Evolutionary conservation across 768 basidiomycete genomes (phyloP), one percentile per base, ranked within the genome.

Genomic region (Hygrophorus pudorinus): DNA sequence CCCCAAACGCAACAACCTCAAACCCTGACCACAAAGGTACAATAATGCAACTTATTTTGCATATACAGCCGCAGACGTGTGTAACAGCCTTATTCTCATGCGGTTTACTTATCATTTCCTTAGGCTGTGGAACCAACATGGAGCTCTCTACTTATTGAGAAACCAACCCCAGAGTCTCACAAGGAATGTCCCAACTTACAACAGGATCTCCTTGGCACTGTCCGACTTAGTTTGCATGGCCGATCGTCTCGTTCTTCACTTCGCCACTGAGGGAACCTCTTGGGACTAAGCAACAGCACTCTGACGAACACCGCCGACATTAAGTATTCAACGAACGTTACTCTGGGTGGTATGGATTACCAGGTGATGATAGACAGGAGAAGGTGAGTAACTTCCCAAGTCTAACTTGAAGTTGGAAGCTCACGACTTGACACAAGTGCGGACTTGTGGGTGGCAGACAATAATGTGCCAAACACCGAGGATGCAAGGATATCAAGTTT

Each of bases 31-130:
- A n/a, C n/a, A n/a, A n/a, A n/a, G n/a, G n/a, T n/a, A n/a, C n/a
- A 91, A 86, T 55, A 78, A 78, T 39, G 78, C 85, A 0, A 73
- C 89, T 2, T 71, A 74, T 1, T 92, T 94, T 51, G 11, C 27
- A 29, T 20, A 16, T 38, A 32, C 17, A 11, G 1, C 33, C 13
- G 10, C 14, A 31, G 12, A 48, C n/a, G 27, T 45, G 42, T 36
- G 28, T 12, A 24, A 41, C 29, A 28, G 50, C 32, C 28, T 35
- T 32, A 31, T 9, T 24, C 45, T 38, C 39, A 16, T 24, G 24
- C 24, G 12, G 48, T 38, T 30, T 43, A 16, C n/a, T 32, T 41
- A 1, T 28, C 36, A 29, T 35, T 31, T 40, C 13, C 16, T n/a
- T 53, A 81, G 78, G 68, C 73, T 36, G 76, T 77, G 28, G 69